Conservation (phyloP, 306 rosid species). For the Albizia julibrissin region DNA sequence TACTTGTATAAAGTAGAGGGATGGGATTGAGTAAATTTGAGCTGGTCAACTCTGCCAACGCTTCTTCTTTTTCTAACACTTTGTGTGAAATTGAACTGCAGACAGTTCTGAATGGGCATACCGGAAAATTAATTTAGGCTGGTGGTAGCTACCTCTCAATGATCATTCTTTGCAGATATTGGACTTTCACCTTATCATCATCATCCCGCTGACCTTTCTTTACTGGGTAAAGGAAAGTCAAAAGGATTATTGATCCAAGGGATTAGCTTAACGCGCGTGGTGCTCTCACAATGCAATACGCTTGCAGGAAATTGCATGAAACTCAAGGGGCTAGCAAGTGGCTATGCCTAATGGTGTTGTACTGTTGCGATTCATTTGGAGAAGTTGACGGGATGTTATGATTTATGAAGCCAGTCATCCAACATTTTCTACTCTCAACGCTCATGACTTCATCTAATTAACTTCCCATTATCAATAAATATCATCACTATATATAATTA, state of each 20-base stretch:
- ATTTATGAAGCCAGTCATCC: not conserved
- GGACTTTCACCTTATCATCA: not conserved
- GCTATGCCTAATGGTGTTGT: not conserved
- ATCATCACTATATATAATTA: too few species aligned
- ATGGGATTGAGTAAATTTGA: not conserved
- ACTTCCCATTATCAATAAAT: not conserved
- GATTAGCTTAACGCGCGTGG: not conserved
- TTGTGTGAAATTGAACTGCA: slow-evolving; percentile 22
- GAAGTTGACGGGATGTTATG: too few species aligned
- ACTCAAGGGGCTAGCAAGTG: not conserved
- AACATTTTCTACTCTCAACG: not conserved
- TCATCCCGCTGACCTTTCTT: too few species aligned
- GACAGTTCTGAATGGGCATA: slow-evolving; percentile 21
- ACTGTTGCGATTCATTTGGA: too few species aligned
- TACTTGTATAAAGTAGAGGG: not conserved
- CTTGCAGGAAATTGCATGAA: not conserved
- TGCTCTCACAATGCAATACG: not conserved
- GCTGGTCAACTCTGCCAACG: slow-evolving; percentile 36
- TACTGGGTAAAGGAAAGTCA: too few species aligned
- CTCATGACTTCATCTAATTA: not conserved
- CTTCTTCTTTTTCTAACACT: slow-evolving; percentile 1
- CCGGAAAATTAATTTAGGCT: not conserved
- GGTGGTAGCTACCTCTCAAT: not conserved
- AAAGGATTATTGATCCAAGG: not conserved
- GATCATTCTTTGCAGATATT: not conserved